These are phyloP conservation scores for Cystofilobasidium macerans DNA, from an alignment of 768 basidiomycete genomes.

Conservation along the genomic window DNA sequence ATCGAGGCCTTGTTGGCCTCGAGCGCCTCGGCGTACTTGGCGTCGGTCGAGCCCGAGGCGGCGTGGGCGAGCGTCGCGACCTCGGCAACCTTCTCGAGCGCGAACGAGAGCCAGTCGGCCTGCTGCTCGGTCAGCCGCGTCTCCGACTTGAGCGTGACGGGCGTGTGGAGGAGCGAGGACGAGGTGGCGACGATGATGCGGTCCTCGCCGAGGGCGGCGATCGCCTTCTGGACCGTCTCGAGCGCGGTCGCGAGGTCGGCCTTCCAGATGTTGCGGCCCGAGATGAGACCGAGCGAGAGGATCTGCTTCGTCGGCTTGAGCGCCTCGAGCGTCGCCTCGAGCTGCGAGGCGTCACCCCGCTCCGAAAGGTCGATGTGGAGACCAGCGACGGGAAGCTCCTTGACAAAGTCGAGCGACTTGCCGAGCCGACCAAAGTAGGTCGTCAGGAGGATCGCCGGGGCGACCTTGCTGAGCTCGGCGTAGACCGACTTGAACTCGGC, in stretches of 20 bases:
- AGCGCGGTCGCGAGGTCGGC: constrained; percentile 75
- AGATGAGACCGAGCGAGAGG: constrained; percentile 89
- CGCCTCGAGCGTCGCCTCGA: constrained; percentile 67
- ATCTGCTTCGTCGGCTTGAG: constrained; percentile 68
- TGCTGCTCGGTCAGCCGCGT: constrained; percentile 76
- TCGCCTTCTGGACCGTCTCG: constrained; percentile 69
- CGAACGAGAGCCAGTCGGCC: constrained; percentile 98
- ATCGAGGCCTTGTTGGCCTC: constrained; percentile 86
- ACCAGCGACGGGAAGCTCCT: constrained; percentile 83
- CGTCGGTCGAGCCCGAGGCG: constrained; percentile 72
- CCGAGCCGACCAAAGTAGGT: constrained; percentile 97
- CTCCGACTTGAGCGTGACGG: constrained; percentile 88
- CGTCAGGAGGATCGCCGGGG: constrained; percentile 85
- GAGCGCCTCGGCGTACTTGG: constrained; percentile 54
- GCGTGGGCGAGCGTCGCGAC: constrained; percentile 76
- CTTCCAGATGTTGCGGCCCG: constrained; percentile 99
- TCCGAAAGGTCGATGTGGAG: constrained; percentile 86
- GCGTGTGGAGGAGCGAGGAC: constrained; percentile 95
- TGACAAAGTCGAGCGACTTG: constrained; percentile 72
- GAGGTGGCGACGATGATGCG: constrained; percentile 91
- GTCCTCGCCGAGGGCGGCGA: constrained; percentile 62
- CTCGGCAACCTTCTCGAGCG: constrained; percentile 86
- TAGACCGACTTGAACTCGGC: constrained; percentile 72
- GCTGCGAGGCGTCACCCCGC: constrained; percentile 73
- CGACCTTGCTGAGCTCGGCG: constrained; percentile 62